Evolutionary conservation across 2,329 filamentous ascomycete species (phyloP), one percentile per base, ranked within the genome.

Genomic region (Boeremia lycopersici): DNA sequence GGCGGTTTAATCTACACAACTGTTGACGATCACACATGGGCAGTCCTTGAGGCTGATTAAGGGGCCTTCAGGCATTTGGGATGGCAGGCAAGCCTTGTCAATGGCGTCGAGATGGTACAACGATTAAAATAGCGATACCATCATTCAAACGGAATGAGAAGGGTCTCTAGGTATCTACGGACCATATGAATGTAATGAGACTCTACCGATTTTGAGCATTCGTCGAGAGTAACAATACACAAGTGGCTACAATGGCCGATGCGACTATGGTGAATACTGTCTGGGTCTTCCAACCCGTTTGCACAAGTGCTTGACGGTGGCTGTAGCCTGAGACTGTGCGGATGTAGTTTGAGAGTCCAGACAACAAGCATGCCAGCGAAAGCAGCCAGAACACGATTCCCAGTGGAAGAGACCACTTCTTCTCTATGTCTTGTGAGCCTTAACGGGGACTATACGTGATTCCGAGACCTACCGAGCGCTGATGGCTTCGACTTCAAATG

Each of bases 231-330:
- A 77, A 74, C 44, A 77, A 48, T 12, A 76, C 61, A 56, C 75
- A 77, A n/a, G 75, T 70, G 29, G 73, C 74, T 17, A 77, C 72
- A 53, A 77, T 77, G 7, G 74, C 66, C 10, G 67, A 67, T 19
- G 75, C 72, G 1, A 77, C 75, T 29, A 77, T 67, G 7, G 73
- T 75, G 49, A 77, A 77, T 10, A 96, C 89, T 36, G 88, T 75
- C 72, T 98, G 93, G 33, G 95, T 98, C 76, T 91, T 93, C 89
- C 90, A 95, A 1, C 95, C 95, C 28, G 87, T 89, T 78, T 99
- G 95, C 34, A 99, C 95, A 60, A 98, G 83, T 0, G 95, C 95
- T 25, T 83, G 82, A 62, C 87, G 86, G 34, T 84, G 82, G 64
- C 89, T 89, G 73, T 96, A 99, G 71, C 90, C 88, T 65, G 89